These are phyloP conservation scores for Rhodamnia argentea DNA, from an alignment of 345 rosid species.

Conservation along the genomic window DNA sequence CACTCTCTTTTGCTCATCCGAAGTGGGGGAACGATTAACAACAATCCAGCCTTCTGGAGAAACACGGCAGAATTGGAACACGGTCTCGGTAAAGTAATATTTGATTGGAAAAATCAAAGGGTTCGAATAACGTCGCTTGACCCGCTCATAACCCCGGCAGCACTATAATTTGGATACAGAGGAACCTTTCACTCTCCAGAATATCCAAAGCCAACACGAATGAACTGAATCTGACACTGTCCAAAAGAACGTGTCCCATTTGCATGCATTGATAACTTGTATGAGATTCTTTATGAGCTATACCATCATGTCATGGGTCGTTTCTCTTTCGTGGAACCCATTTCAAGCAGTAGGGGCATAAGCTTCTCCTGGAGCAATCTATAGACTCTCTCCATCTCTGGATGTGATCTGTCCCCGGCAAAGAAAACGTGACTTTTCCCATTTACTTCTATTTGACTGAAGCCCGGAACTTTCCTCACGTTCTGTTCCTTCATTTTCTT, in stretches of 20 bases:
- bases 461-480: conserved; percentile 27
- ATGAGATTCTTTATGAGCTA: not conserved
- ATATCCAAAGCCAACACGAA: not conserved
- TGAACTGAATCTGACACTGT: not conserved
- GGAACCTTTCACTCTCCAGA: not conserved
- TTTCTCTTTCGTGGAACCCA: conserved; percentile 1
- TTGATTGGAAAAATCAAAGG: not conserved
- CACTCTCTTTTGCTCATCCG: not conserved
- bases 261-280: not conserved
- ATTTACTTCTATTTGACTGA: conserved; percentile 26
- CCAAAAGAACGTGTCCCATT: not conserved
- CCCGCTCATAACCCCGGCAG: not conserved
- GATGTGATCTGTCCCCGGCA: conserved; percentile 25
- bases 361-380: conserved; percentile 10
- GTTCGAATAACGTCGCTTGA: not conserved
- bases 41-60: not conserved
- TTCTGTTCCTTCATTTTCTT: conserved; percentile 27
- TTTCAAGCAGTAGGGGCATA: conserved; percentile 10
- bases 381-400: conserved; percentile 20
- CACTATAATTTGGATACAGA: not conserved
- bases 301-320: not conserved
- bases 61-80: not conserved
- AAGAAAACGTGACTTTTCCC: conserved; percentile 24
- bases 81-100: not conserved
- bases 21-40: not conserved